Percentiles rank a stretch among this genome's conserved stretches.
Conservation (phyloP, 306 rosid species). For the Sphenostylis stenocarpa region DNA sequence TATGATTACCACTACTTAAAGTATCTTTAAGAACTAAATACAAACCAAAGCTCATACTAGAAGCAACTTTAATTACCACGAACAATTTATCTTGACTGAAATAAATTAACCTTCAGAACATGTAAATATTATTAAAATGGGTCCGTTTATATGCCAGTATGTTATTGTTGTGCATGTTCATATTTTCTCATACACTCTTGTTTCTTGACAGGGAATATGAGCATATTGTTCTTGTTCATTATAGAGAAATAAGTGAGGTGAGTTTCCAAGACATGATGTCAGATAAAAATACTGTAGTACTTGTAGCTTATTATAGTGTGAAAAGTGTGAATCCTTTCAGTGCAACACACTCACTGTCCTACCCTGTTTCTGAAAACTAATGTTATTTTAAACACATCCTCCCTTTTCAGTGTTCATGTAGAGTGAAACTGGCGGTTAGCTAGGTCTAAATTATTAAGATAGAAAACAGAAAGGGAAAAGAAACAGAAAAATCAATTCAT, state of each 20-base stretch:
- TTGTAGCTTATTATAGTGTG: neutral
- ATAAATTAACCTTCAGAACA: neutral
- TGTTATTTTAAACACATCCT: slow-evolving; percentile 20
- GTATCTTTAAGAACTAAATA: neutral
- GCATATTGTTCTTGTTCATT: slow-evolving; percentile 95
- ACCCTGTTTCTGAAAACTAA: slow-evolving; percentile 10
- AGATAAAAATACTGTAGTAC: slow-evolving; percentile 18
- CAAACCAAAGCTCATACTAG: neutral
- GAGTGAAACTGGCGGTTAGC: no score
- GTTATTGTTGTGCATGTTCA: neutral
- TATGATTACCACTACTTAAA: slow-evolving; percentile 6
- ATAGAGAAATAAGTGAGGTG: slow-evolving; percentile 84
- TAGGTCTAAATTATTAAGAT: no score
- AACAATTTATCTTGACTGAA: slow-evolving; percentile 24
- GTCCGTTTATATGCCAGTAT: neutral
- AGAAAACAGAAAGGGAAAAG: no score
- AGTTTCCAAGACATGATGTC: slow-evolving; percentile 38
- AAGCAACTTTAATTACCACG: slow-evolving; percentile 13
- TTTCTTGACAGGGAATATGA: slow-evolving; percentile 75
- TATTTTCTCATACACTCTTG: slow-evolving; percentile 32
- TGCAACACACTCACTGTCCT: slow-evolving; percentile 8
- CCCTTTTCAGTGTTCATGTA: neutral
- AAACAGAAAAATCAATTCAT: no score
- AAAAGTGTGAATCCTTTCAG: slow-evolving; percentile 15
- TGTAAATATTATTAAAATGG: neutral